Base-by-base conservation (phyloP, 169 alveolate genomes). In the Eimeria brunetti region DNA sequence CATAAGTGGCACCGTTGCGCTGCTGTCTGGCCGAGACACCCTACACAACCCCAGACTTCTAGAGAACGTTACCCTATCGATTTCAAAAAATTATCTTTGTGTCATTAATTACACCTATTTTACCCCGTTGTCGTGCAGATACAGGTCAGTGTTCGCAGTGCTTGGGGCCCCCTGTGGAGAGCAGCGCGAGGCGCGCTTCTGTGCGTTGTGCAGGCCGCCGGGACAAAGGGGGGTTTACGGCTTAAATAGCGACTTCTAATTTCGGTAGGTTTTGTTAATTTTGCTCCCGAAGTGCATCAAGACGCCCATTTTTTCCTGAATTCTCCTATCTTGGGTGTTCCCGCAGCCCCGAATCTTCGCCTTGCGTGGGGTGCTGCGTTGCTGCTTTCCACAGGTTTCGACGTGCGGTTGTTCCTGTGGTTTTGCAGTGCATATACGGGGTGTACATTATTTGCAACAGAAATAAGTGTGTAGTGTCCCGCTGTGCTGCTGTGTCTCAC, bases 111-210 rank as follows among this genome's bases (percentile, higher is more conserved):
- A 30, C 1, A 38, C 46, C n/a, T 58, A 20, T 18, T 38, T 84
- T 60, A 18, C 53, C 38, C 30, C 38, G 12, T 7, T 30, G 58
- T 33, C 56, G 18, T 20, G 30, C 58, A 58, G 78, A 84, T 27
- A 51, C 89, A 51, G 33, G 67, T 7, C 20, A 60, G 46, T 60
- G 78, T 60, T 12, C 80, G 80, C 67, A 16, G 58, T 58, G 9
- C 78, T 46, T 33, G 67, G 78, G 91, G 91, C 62, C 80, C 80
- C 91, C 41, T 60, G 33, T 20, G 9, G 30, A 84, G 91, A 84
- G 91, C 91, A 58, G 91, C 78, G 78, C 78, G 80, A 53, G 80
- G 75, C 91, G 91, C 91, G 91, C 80, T 84, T 38, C 78, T 84
- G 78, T 84, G 91, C 78, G 91, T 53, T 84, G 80, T 84, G 78